Base-by-base conservation (phyloP, 164 flowering plant species). In the Pachysandra terminalis region DNA sequence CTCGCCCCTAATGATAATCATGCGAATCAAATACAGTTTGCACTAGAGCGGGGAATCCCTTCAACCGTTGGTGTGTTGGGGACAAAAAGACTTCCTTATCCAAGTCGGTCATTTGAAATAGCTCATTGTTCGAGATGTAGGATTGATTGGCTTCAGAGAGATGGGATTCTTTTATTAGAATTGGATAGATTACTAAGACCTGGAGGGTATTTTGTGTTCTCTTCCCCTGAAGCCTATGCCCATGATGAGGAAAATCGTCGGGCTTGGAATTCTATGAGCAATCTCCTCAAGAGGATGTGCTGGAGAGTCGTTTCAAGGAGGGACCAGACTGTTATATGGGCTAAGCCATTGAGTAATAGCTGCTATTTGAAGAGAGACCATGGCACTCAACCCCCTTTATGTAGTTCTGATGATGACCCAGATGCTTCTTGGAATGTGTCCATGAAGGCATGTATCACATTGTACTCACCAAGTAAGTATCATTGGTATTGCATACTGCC, bases 181-280 rank as follows among this genome's bases (percentile, higher is more conserved):
- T 76, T 89, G 55, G 92, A 89, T 73, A 86, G 95, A 62, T 64
- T 89, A 61, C 85, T 89, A 55, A 84, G 90, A 73, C 92, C 92
- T 10, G 95, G 95, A 56, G 92, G 95, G 9, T 89, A 86, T 70
- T 89, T 89, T 82, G 95, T 82, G 8, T 88, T 85, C 66, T 88
- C 93, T 59, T 90, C 96, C 74, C 96, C 96, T 61, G 96, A 90
- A 79, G 93, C 87, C 25, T 90, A 90, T 77, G 89, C 89, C 45
- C 83, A 81, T 23, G 96, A 90, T 79, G 82, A 70, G 0, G 87
- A 76, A 71, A 87, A 90, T 74, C 76, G 79, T 48, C 85, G 79
- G 76, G 84, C 87, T 27, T 81, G 91, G 89, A 73, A 63, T 77
- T 81, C 88, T 12, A 84, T 87, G 88, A 72, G 73, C 77, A 85